Percentiles rank a stretch among this genome's conserved stretches.
These are phyloP conservation scores for Acarospora socialis DNA, from an alignment of 2,329 filamentous ascomycete genomes.

Conservation along the genomic window DNA sequence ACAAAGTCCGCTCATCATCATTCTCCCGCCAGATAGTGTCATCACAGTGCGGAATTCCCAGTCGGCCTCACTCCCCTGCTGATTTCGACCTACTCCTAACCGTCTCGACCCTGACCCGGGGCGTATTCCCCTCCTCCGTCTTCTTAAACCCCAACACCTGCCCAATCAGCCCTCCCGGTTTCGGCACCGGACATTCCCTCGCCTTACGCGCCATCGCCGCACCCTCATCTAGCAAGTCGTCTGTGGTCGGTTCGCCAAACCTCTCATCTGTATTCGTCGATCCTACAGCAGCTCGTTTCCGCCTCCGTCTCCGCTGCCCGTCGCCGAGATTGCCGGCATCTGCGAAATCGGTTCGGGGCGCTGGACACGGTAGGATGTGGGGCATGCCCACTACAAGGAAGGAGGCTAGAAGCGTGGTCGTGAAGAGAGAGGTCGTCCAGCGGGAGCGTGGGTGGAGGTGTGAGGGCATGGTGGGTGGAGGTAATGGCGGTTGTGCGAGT, in stretches of 20 bases:
- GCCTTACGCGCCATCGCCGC: constrained; percentile 29
- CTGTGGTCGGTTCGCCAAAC: constrained; percentile 18
- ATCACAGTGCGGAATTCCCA: too few species aligned
- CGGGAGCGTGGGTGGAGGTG: constrained; percentile 85
- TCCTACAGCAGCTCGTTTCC: constrained; percentile 30
- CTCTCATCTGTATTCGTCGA: neutral
- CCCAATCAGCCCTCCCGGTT: constrained; percentile 66
- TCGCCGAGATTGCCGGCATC: constrained; percentile 43
- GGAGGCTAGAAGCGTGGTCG: constrained; percentile 74
- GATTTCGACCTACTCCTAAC: too few species aligned
- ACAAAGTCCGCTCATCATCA: too few species aligned
- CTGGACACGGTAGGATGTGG: constrained; percentile 82
- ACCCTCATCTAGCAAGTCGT: constrained; percentile 29
- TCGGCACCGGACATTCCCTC: constrained; percentile 83
- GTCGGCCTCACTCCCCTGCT: too few species aligned
- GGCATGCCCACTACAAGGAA: constrained; percentile 88
- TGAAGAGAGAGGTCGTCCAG: constrained; percentile 88
- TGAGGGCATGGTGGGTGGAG: constrained; percentile 54
- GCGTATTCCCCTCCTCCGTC: constrained; percentile 15
- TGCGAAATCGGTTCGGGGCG: constrained; percentile 58
- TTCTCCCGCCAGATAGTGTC: too few species aligned
- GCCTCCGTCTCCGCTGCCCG: constrained; percentile 27
- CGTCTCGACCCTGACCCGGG: too few species aligned
- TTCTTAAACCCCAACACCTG: constrained; percentile 57
- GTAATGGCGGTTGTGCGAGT: constrained; percentile 2